Base-by-base conservation (phyloP, 371 early-diverging fungal genomes). In the Mucor velutinosus region DNA sequence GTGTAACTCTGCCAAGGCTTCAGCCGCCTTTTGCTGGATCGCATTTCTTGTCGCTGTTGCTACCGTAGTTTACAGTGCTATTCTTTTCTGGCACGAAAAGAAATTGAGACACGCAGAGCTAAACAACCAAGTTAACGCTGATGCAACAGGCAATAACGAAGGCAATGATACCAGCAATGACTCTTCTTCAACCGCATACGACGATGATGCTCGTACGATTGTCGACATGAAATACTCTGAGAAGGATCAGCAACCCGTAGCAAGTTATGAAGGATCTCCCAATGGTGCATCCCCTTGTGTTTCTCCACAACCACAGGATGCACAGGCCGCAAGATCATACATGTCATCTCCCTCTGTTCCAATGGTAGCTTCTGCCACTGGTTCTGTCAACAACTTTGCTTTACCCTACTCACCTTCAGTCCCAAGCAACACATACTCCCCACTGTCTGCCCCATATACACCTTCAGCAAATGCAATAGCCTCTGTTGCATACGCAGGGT, bases 31-130 rank as follows among this genome's bases (percentile, higher is more conserved):
- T 33, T 62, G 62, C 19, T 73, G 68, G 68, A 23, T 70, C 8
- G 32, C 61, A 5, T 73, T 67, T 29, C 62, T 73, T 57, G 29
- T 60, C 30, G 73, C 71, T 68, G 5, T 61, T 14, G 65, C 62
- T 21, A 62, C 71, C 4, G 49, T 57, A 0, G 43, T 63, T 2
- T 47, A 51, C 11, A 63, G 71, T n/a, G 65, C 21, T 21, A 60
- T 76, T 23, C 41, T 76, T 0, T 62, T 76, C 4, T 73, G 71
- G 67, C 67, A 70, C 35, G 76, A 76, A 51, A 73, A 70, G 59
- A 70, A 73, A 39, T 53, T 65, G 17, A 65, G 51, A 17, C 65
- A 75, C 21, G 41, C 37, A 23, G 62, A 60, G 10, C 2, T 15
- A 15, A 30, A 7, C 23, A 37, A 32, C 15, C 35, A n/a, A 21